Conservation (phyloP, 768 basidiomycete species). For the Mycena rosella region DNA sequence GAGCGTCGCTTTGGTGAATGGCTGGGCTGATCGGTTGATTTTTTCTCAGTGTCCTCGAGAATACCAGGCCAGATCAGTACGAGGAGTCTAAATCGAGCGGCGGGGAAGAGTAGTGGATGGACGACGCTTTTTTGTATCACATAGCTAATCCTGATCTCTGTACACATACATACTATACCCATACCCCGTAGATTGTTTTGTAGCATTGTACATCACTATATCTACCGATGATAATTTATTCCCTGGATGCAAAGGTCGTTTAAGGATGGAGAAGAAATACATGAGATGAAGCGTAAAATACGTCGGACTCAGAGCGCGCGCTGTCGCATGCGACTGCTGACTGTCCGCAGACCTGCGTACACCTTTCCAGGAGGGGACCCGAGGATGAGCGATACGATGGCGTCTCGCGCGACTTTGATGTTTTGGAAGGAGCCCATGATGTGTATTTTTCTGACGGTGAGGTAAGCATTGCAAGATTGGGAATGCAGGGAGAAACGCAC, state of each 20-base stretch:
- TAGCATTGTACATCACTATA: constrained; percentile 34
- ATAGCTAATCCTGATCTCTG: constrained; percentile 21
- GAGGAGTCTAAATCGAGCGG: constrained; percentile 51
- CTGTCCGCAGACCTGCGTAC: constrained; percentile 90
- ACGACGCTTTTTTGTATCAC: constrained; percentile 24
- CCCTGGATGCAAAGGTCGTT: constrained; percentile 14
- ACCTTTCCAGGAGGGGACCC: constrained; percentile 97
- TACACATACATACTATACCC: constrained; percentile 21
- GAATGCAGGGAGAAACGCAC: constrained; percentile 61
- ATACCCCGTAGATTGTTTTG: constrained; percentile 22
- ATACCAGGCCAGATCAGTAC: constrained; percentile 65
- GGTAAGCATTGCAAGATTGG: constrained; percentile 17
- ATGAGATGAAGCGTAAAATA: constrained; percentile 2
- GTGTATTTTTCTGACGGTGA: constrained; percentile 85
- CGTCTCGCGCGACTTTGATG: constrained; percentile 97
- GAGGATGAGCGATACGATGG: constrained; percentile 94
- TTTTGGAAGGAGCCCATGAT: constrained; percentile 99
- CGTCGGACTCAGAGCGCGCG: constrained; percentile 74
- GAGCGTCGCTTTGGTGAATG: constrained; percentile 12
- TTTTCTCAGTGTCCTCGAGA: constrained; percentile 58
- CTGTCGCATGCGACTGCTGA: constrained; percentile 94
- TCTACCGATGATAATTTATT: constrained; percentile 1
- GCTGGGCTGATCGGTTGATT: neutral
- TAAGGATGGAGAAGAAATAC: constrained; percentile 6
- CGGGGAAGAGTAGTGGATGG: constrained; percentile 23